phyloP scores from a whole-genome alignment of 176 grass and related monocot genomes.

The Areca catechu region DNA sequence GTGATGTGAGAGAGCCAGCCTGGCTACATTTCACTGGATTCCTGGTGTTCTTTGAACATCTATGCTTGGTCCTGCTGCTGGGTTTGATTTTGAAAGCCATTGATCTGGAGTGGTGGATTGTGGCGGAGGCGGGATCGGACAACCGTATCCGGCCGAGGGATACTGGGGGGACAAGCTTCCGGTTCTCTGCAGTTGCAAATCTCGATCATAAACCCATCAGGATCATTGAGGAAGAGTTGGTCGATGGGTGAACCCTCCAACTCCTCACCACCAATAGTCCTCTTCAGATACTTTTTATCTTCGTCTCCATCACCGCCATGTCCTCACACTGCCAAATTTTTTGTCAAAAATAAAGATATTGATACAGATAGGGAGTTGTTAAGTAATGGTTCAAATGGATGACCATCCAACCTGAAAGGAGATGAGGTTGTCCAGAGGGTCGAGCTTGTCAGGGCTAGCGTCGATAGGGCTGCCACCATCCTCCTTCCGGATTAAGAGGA shows the following conservation, averaged over 20 bases:
- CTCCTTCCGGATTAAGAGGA: constrained; percentile 54
- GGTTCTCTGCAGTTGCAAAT: constrained; percentile 88
- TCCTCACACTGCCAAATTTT: constrained; percentile 38
- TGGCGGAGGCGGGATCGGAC: constrained; percentile 34
- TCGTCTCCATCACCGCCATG: constrained; percentile 42
- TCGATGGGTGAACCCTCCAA: constrained; percentile 40
- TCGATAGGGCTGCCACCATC: constrained; percentile 26
- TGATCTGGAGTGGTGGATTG: constrained; percentile 25
- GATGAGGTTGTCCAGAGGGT: constrained; percentile 81
- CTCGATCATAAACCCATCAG: constrained; percentile 69
- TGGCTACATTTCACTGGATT: no score
- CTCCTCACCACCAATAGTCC: constrained; percentile 30
- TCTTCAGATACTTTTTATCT: constrained; percentile 44
- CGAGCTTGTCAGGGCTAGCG: constrained; percentile 26
- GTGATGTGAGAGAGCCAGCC: no score
- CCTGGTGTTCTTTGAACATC: no score
- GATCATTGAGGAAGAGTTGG: constrained; percentile 81
- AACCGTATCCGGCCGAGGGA: constrained; percentile 41
- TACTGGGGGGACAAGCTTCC: constrained; percentile 55
- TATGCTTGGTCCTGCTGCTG: no score
- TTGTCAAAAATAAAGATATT: no score
- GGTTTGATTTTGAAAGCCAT: no score
- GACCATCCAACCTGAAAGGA: constrained; percentile 38
- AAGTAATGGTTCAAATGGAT: no score
- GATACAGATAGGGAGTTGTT: background rate